Base-by-base conservation (phyloP, 805 yeast species). In the Starmerella bacillaris region DNA sequence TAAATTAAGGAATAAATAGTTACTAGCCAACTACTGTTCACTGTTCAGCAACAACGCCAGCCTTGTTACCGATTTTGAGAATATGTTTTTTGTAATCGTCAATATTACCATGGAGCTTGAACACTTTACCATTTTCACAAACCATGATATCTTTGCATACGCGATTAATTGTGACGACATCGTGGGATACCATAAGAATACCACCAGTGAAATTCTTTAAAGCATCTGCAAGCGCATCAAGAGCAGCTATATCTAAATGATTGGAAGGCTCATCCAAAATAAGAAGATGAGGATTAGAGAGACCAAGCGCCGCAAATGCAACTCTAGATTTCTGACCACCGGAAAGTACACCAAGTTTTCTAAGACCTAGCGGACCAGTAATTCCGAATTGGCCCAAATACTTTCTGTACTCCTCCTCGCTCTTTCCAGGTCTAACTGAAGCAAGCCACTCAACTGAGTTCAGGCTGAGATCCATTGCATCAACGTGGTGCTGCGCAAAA, bases 281-380 rank as follows among this genome's bases (percentile, higher is more conserved):
- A 50, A 89, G 65, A 30, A 89, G 72, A 55, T 89, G 98, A 15
- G 98, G 98, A 43, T 78, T 76, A 41, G 69, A 69, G 50, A 89
- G 64, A 60, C 95, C 82, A 44, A 89, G 65, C 12, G 94, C 86
- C 6, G 98, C 96, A 61, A 89, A 89, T 0, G 96, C 96, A 35
- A 89, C 98, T 60, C 98, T 72, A 19, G 95, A 83, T 57, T 89
- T 89, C 55, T 89, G 98, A 64, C 98, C 98, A 59, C 96, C 98
- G 7, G 96, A 86, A 39, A 89, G 61, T 37, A 78, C 62, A 49
- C 72, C 72, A 76, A 89, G 80, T 56, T 78, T 82, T 53, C 86
- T 94, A 52, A 89, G 62, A 39, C 95, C 94, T 33, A 86, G 63
- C 5, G 94, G 65, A 38, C 98, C 98, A 4, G 94, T 82, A 43